These are phyloP conservation scores for Willaertia magna DNA, from an alignment of 208 protist species.

Conservation along the genomic window DNA sequence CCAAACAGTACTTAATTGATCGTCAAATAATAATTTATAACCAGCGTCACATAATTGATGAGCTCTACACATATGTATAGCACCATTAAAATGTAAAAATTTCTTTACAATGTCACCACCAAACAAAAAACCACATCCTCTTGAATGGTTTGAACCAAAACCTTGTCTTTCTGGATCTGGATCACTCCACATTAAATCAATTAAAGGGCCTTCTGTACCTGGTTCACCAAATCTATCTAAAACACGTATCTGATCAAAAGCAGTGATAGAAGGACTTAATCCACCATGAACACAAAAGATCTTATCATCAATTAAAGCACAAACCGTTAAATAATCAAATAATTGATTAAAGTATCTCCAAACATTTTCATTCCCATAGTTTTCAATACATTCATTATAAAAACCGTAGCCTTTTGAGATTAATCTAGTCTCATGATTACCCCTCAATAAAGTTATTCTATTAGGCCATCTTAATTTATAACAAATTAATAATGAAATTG, in stretches of 20 bases:
- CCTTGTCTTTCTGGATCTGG: slow-evolving; percentile 62
- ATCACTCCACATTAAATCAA: slow-evolving; percentile 41
- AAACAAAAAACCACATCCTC: slow-evolving; percentile 67
- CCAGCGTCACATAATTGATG: slow-evolving; percentile 75
- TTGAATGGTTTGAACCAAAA: slow-evolving; percentile 38
- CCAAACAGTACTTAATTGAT: slow-evolving; percentile 9
- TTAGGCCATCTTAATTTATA: slow-evolving; percentile 72
- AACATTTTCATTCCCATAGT: slow-evolving; percentile 73
- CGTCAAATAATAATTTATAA: slow-evolving; percentile 56
- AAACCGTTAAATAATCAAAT: slow-evolving; percentile 97
- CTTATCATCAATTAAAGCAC: slow-evolving; percentile 84
- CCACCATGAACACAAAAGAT: slow-evolving; percentile 94
- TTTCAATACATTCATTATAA: slow-evolving; percentile 65
- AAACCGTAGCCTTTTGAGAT: slow-evolving; percentile 74
- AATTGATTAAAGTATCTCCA: slow-evolving; percentile 95
- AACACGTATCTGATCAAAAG: slow-evolving; percentile 60
- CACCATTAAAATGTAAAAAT: slow-evolving; percentile 61
- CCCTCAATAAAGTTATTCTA: slow-evolving; percentile 65
- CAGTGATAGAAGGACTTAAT: slow-evolving; percentile 77
- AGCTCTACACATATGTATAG: slow-evolving; percentile 61
- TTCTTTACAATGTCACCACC: slow-evolving; percentile 50
- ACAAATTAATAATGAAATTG: slow-evolving; percentile 69
- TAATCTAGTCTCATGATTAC: slow-evolving; percentile 69
- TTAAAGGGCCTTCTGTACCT: slow-evolving; percentile 54
- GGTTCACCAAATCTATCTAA: slow-evolving; percentile 64